Conservation (phyloP, 371 early-diverging fungal species). For the Mucor plumbeus region DNA sequence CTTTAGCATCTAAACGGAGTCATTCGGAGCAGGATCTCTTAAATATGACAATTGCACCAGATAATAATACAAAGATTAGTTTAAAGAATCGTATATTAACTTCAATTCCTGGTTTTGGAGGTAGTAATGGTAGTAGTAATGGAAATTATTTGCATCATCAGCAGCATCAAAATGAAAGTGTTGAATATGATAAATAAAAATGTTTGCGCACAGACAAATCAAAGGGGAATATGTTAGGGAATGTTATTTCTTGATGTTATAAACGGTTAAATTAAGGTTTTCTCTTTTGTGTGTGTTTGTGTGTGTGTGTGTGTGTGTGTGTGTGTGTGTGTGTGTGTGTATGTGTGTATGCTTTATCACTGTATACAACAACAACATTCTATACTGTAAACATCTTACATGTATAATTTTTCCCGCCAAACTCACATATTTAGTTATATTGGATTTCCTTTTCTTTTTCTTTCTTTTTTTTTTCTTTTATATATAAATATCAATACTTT, state of each 20-base stretch:
- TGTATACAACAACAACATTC: constrained; percentile 1
- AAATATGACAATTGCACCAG: constrained; percentile 17
- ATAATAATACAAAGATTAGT: neutral
- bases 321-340: too few relatives aligned
- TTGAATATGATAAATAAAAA: constrained; percentile 3
- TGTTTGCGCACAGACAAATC: constrained; percentile 15
- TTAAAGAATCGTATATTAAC: constrained; percentile 37
- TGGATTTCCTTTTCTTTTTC: neutral
- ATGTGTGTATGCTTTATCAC: neutral
- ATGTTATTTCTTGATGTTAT: neutral
- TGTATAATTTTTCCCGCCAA: neutral
- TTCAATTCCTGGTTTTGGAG: constrained; percentile 29
- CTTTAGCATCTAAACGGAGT: constrained; percentile 32
- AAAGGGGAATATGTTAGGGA: constrained; percentile 2
- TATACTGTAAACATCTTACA: neutral
- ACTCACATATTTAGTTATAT: constrained; percentile 6
- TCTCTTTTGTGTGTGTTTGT: too few relatives aligned
- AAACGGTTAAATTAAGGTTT: constrained; percentile 9
- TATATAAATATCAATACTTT: neutral
- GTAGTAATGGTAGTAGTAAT: neutral
- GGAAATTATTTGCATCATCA: neutral
- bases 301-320: too few relatives aligned
- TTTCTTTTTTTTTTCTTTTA: neutral
- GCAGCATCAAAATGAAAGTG: neutral
- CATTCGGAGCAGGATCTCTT: constrained; percentile 48